Evolutionary conservation across 2,329 filamentous ascomycete species (phyloP).

Genomic region (Blumeria graminis): DNA sequence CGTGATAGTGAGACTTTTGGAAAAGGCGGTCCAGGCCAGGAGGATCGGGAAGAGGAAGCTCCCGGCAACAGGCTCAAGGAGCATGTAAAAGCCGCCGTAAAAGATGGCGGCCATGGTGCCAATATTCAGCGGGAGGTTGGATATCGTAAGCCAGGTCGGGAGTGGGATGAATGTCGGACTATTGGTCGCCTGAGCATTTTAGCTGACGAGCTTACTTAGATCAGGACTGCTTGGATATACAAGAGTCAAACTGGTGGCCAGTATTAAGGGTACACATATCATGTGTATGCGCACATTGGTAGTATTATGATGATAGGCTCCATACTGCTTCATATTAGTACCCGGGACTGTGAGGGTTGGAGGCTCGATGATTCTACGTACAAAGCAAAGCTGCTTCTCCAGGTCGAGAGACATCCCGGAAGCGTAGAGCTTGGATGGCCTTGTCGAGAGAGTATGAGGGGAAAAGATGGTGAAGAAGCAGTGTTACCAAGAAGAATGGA

Average conservation of each 20-base stretch:
- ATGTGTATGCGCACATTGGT: slow-evolving; percentile 62
- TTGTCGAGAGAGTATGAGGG: too few relatives aligned
- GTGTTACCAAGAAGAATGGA: too few relatives aligned
- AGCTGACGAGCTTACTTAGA: not conserved
- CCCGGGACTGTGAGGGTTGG: not conserved
- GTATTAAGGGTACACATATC: slow-evolving; percentile 51
- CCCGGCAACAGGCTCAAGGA: slow-evolving; percentile 86
- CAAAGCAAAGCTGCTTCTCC: slow-evolving; percentile 62
- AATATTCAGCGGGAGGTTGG: slow-evolving; percentile 41
- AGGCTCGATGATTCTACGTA: slow-evolving; percentile 19
- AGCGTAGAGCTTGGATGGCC: not conserved
- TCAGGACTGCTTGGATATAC: slow-evolving; percentile 20
- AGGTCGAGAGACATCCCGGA: slow-evolving; percentile 42
- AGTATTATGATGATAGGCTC: slow-evolving; percentile 56
- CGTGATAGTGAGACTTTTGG: slow-evolving; percentile 41
- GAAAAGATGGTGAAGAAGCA: too few relatives aligned
- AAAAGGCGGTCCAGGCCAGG: slow-evolving; percentile 46
- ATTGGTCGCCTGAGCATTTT: slow-evolving; percentile 28
- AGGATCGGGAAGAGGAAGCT: slow-evolving; percentile 52
- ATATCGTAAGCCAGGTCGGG: slow-evolving; percentile 41
- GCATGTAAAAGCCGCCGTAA: slow-evolving; percentile 62
- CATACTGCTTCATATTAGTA: slow-evolving; percentile 33
- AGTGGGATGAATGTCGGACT: slow-evolving; percentile 36
- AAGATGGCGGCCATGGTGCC: slow-evolving; percentile 38
- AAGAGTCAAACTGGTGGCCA: slow-evolving; percentile 46